A percentile compares a stretch with the other conserved stretches of the same genome.
These are phyloP conservation scores for Chrysochromulina tobinii DNA, from an alignment of 78 protist genomes.

Conservation along the genomic window DNA sequence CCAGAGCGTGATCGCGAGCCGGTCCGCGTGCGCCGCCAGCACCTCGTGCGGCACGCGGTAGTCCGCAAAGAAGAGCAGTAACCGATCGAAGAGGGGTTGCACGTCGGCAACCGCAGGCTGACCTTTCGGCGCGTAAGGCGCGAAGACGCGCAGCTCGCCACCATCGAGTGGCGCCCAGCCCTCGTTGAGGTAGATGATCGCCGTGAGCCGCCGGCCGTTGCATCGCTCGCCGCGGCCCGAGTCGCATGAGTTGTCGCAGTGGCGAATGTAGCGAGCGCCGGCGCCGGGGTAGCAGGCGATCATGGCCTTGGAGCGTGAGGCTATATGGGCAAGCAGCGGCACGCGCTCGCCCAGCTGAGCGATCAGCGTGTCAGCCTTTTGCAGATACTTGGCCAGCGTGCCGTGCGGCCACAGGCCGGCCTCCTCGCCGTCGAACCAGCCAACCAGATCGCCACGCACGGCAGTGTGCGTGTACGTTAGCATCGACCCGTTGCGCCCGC, in stretches of 20 bases:
- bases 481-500: not conserved
- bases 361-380: not conserved
- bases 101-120: not conserved
- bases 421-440: conserved; percentile 32
- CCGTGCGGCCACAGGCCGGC: not conserved
- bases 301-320: not conserved
- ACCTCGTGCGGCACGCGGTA: conserved; percentile 21
- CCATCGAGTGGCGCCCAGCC: not conserved
- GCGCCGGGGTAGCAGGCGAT: conserved; percentile 18
- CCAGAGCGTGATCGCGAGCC: not conserved
- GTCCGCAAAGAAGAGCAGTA: conserved; percentile 3
- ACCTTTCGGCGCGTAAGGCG: not conserved
- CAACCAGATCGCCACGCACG: conserved; percentile 12
- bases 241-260: conserved; percentile 29
- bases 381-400: not conserved
- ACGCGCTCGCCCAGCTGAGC: not conserved
- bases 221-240: not conserved
- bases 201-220: conserved; percentile 9
- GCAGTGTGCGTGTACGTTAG: not conserved
- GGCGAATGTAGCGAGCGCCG: conserved; percentile 16
- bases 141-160: conserved; percentile 1
- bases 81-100: not conserved
- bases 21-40: not conserved
- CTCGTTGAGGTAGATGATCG: not conserved
- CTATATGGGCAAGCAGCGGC: not conserved